A percentile compares a stretch with the other conserved stretches of the same genome.
Conservation (phyloP, 2,329 filamentous ascomycete genomes). For the Apiospora hydei region DNA sequence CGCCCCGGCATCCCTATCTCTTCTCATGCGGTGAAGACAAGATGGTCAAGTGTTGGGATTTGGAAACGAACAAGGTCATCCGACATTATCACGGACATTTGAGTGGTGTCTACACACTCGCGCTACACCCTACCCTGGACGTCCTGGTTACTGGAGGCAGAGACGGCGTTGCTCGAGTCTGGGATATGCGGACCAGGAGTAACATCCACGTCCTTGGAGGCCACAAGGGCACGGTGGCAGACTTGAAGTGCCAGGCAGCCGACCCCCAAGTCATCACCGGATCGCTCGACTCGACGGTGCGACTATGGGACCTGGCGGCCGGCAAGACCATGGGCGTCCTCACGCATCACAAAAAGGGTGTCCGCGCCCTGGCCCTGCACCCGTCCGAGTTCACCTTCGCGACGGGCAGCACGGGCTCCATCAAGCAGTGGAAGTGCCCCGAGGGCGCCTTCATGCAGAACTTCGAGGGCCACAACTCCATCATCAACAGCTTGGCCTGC, state of each 20-base stretch:
- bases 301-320: conserved; percentile 94
- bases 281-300: conserved; percentile 90
- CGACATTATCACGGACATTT: conserved; percentile 97
- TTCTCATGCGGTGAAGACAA: conserved; percentile 99
- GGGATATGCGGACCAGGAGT: conserved; percentile 97
- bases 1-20: conserved; percentile 91
- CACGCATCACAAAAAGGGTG: conserved; percentile 98
- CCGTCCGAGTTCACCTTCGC: conserved; percentile 97
- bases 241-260: conserved; percentile 91
- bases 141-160: conserved; percentile 93
- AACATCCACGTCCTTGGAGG: conserved; percentile 94
- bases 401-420: conserved; percentile 86
- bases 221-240: conserved; percentile 89
- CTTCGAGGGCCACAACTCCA: conserved; percentile 94
- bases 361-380: conserved; percentile 83
- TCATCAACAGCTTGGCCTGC: conserved; percentile 92
- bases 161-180: conserved; percentile 92
- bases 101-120: conserved; percentile 91
- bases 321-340: conserved; percentile 96
- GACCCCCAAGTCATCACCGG: conserved; percentile 94
- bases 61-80: conserved; percentile 99
- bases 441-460: conserved; percentile 99
- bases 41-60: conserved; percentile 99
- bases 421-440: conserved; percentile 99
- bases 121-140: conserved; percentile 93